phyloP scores from a whole-genome alignment of 2,329 filamentous ascomycete species.

The Penicillium sp. region DNA sequence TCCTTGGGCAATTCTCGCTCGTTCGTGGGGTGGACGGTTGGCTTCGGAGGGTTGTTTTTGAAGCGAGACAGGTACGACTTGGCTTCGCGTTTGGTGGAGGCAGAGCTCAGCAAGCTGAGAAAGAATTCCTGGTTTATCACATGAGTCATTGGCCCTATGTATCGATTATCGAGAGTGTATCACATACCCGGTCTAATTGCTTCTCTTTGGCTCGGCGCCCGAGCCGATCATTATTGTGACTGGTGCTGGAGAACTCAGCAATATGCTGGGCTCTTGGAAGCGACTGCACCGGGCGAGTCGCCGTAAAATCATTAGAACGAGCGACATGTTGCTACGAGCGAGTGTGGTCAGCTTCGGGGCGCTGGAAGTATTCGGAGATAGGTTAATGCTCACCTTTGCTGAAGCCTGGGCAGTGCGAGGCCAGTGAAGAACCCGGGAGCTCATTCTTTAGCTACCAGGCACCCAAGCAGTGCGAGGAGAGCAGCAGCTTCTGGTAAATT shows the following conservation, averaged over 20 bases:
- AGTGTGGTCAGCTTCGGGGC: slow-evolving; percentile 14
- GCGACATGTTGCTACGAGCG: slow-evolving; percentile 25
- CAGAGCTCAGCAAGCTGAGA: slow-evolving; percentile 82
- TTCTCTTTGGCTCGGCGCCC: slow-evolving; percentile 49
- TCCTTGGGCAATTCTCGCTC: slow-evolving; percentile 24
- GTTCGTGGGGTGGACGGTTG: slow-evolving; percentile 37
- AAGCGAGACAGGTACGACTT: slow-evolving; percentile 91
- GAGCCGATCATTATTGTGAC: slow-evolving; percentile 34
- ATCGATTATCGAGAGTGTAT: background rate
- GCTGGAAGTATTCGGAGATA: slow-evolving; percentile 3
- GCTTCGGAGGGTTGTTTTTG: slow-evolving; percentile 50
- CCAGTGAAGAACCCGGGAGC: slow-evolving; percentile 36
- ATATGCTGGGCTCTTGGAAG: slow-evolving; percentile 29
- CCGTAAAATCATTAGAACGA: slow-evolving; percentile 18
- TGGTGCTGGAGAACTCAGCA: slow-evolving; percentile 37
- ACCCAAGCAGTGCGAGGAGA: slow-evolving; percentile 1
- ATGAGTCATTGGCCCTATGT: background rate
- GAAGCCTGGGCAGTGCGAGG: slow-evolving; percentile 35
- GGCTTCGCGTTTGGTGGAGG: slow-evolving; percentile 89
- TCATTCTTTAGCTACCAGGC: slow-evolving; percentile 35
- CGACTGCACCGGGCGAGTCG: slow-evolving; percentile 17
- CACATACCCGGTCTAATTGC: slow-evolving; percentile 45
- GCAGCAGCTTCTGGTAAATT: slow-evolving; percentile 6
- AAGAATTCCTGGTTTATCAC: slow-evolving; percentile 70
- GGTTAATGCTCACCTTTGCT: slow-evolving; percentile 30